Evolutionary conservation across 352 stramenopile species (phyloP), one percentile per base, ranked within the genome.

Genomic region (Phytophthora foliorum): DNA sequence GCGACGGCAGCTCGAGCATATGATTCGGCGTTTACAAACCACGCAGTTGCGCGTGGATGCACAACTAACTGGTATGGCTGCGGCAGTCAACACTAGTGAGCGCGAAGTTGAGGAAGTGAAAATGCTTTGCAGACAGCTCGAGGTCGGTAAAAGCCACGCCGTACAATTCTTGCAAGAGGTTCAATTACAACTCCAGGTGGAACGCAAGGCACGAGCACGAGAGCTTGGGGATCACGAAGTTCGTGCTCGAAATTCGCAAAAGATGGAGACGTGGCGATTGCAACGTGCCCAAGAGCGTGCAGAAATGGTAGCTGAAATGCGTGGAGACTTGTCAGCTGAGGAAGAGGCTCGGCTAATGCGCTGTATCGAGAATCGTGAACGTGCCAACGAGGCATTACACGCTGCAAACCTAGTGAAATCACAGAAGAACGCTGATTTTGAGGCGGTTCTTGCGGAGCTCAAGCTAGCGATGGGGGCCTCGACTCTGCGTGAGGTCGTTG

Each of bases 131-230:
- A 82, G 88, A 10, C 86, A 95, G 46, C 80, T 95, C 16, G 88
- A 95, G 42, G 86, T 88, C 16, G 88, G 84, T 19, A 93, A 92
- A 44, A 91, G 74, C 34, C 75, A 73, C 2, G 86, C 84, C 0
- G 74, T 94, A 6, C 88, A 95, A 53, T 89, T 92, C 45, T 67
- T 95, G 5, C 88, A 95, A 67, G 86, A 95, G 53, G 79, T 94
- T 13, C 88, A 95, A 52, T 45, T 90, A 10, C 84, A 95, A 55
- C 45, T 94, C 10, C 82, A 92, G 61, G 38, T 90, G 0, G 88
- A 94, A 38, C 75, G 88, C 14, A 90, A 90, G 46, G 66, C 73
- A 3, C 77, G 88, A 25, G 82, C 81, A 3, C 59, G 86, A 42
- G 86, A 95, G 59, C 81, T 95, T 19, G 81, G 72, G 13, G 84